Evolutionary conservation across 176 grass and related monocot genomes (phyloP).

Genomic region (Eleusine indica): DNA sequence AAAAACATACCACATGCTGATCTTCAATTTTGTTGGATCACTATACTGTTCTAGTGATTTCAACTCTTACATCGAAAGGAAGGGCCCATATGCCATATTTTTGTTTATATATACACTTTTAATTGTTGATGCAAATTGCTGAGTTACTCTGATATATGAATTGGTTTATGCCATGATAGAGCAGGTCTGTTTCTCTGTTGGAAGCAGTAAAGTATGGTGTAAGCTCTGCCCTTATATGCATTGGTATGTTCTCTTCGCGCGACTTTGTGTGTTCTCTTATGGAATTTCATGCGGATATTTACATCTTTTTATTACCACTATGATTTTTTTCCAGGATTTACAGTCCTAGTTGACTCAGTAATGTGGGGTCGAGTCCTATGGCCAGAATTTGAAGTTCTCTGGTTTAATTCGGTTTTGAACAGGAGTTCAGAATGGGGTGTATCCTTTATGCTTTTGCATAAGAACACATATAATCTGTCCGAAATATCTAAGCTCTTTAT

Average conservation of each 20-base stretch:
- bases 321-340: conserved; percentile 54
- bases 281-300: conserved; percentile 16
- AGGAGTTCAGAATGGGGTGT: conserved; percentile 99
- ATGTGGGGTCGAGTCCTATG: conserved; percentile 88
- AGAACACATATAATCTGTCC: conserved; percentile 4
- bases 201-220: conserved; percentile 79
- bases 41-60: conserved; percentile 8
- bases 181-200: conserved; percentile 68
- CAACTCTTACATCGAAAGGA: conserved; percentile 1
- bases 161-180: conserved; percentile 60
- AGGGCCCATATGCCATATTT: neutral
- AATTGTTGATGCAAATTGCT: conserved; percentile 7
- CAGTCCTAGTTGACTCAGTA: conserved; percentile 72
- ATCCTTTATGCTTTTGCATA: conserved; percentile 65
- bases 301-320: conserved; percentile 19
- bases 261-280: conserved; percentile 13
- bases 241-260: conserved; percentile 57
- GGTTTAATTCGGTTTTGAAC: conserved; percentile 96
- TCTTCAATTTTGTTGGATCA: neutral
- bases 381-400: conserved; percentile 98
- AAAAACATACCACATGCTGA: neutral
- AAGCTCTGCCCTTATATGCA: conserved; percentile 56
- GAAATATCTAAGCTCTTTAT: neutral
- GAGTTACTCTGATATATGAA: conserved; percentile 34
- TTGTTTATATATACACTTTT: conserved; percentile 34